Percentiles rank a stretch among this genome's conserved stretches.
These are phyloP conservation scores for Mycena rosella DNA, from an alignment of 768 basidiomycete species.

Conservation along the genomic window DNA sequence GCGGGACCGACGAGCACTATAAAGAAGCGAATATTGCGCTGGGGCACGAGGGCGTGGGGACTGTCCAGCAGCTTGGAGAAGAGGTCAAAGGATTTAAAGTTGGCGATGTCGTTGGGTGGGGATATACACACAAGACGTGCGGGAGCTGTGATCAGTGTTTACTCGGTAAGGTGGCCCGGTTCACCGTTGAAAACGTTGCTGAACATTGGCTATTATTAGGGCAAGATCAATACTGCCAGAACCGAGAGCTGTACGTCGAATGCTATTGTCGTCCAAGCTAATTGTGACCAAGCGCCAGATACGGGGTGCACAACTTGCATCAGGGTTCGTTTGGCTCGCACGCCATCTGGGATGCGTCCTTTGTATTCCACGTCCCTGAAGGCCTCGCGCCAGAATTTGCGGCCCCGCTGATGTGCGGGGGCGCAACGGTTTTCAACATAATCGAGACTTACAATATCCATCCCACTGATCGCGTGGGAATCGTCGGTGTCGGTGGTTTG, in stretches of 20 bases:
- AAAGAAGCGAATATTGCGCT: slow-evolving; percentile 47
- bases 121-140: slow-evolving; percentile 40
- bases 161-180: slow-evolving; percentile 31
- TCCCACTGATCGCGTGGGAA: slow-evolving; percentile 48
- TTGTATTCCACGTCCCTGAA: slow-evolving; percentile 51
- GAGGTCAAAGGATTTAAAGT: slow-evolving; percentile 28
- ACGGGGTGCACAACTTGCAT: slow-evolving; percentile 41
- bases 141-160: slow-evolving; percentile 48
- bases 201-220: background rate
- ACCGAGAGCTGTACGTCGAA: background rate
- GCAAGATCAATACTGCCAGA: slow-evolving; percentile 7
- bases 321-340: slow-evolving; percentile 53
- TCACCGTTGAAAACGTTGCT: background rate
- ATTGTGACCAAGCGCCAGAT: background rate
- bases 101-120: slow-evolving; percentile 51
- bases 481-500: slow-evolving; percentile 52
- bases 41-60: slow-evolving; percentile 56
- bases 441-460: slow-evolving; percentile 38
- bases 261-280: background rate
- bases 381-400: slow-evolving; percentile 45
- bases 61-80: slow-evolving; percentile 47
- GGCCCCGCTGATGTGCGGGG: slow-evolving; percentile 41
- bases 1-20: slow-evolving; percentile 55
- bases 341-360: slow-evolving; percentile 50
- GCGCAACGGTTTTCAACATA: slow-evolving; percentile 28